Evolutionary conservation across 2,329 filamentous ascomycete species (phyloP), one percentile per base, ranked within the genome.

Genomic region (Trichoderma polysporum): DNA sequence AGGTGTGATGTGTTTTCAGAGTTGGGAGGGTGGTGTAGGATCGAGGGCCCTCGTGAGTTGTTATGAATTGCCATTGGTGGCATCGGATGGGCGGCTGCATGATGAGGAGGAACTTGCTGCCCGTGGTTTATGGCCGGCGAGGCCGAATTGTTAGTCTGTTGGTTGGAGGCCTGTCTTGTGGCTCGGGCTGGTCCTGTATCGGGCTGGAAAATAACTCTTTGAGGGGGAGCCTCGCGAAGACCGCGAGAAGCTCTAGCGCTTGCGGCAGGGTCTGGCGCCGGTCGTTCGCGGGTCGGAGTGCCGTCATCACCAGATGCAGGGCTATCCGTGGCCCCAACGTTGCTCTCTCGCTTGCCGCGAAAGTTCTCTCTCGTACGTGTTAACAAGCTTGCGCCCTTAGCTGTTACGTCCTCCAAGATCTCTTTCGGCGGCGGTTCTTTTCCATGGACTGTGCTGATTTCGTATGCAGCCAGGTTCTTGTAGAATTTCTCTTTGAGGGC

Each of bases 401-500:
- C 93, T 8, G 92, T 94, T 15, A 92, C 91, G 50, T 93, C 89
- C 78, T 97, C 93, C 37, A 97, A 83, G 56, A 97, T 96, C 73
- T 96, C 92, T 72, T 91, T 93, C 6, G 93, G 92, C 17, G 93
- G 93, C 0, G 93, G 93, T 69, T 93, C 91, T 77, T 91, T 89
- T 63, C 89, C 86, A 79, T 94, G 91, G 49, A 93, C 80, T 12
- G 88, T 90, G 54, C 87, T 87, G 74, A 97, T 95, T 79, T 97
- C 93, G 78, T 91, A 97, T 1, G 93, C 93, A 13, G 91, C 90
- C 52, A 97, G 85, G 73, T 94, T 93, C 78, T 93, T 94, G 82
- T 96, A 96, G 81, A 95, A 97, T 69, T 91, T 89, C 66, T 91
- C 90, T 80, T 97, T 97, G 66, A 97, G 82, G 68, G 91, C 86